Percentiles rank a stretch among this genome's conserved stretches.
These are phyloP conservation scores for Hondaea fermentalgiana DNA, from an alignment of 108 stramenopile species.

Conservation along the genomic window DNA sequence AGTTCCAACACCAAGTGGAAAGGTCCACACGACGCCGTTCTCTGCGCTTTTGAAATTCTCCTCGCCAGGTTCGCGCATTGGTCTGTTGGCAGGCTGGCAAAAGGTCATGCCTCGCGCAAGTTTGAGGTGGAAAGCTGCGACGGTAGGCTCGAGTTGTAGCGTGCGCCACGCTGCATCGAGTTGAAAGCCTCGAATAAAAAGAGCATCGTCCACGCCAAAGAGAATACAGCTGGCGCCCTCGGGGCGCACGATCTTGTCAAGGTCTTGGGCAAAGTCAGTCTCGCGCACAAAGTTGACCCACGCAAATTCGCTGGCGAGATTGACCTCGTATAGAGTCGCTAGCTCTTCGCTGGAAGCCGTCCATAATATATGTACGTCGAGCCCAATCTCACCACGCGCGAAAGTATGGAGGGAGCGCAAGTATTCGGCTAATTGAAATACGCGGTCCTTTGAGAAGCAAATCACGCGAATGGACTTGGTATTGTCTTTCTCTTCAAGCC, in stretches of 20 bases:
- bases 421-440: not conserved
- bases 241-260: not conserved
- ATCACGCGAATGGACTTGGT: not conserved
- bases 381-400: not conserved
- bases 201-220: constrained; percentile 11
- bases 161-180: not conserved
- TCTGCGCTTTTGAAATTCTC: not conserved
- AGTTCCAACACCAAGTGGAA: not conserved
- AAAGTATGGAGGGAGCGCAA: not conserved
- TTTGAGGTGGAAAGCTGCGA: not conserved
- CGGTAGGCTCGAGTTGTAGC: not conserved
- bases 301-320: not conserved
- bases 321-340: not conserved
- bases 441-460: constrained; percentile 2
- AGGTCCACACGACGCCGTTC: not conserved
- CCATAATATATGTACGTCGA: not conserved
- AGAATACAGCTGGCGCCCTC: not conserved
- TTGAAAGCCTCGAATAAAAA: not conserved
- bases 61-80: not conserved
- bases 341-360: not conserved
- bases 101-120: not conserved
- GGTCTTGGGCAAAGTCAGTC: not conserved
- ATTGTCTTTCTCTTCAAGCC: too few relatives aligned
- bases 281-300: not conserved
- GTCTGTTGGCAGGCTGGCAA: not conserved